Evolutionary conservation across 2,329 filamentous ascomycete genomes (phyloP).

Genomic region (Trichoderma sp.): DNA sequence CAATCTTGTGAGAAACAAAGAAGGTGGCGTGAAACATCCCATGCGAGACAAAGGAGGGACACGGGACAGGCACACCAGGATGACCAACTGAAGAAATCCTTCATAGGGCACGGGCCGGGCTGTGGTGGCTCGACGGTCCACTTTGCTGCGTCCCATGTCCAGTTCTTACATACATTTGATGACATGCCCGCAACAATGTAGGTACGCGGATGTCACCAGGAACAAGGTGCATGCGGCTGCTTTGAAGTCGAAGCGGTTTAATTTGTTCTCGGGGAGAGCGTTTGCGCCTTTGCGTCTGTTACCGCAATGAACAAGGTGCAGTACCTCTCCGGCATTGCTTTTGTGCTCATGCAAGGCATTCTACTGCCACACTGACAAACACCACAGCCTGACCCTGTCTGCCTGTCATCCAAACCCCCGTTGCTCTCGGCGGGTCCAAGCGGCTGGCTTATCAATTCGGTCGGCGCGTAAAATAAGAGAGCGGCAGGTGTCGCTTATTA

Average conservation of each 20-base stretch:
- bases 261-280: background rate
- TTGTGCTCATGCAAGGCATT: background rate
- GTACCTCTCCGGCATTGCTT: background rate
- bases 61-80: conserved; percentile 14
- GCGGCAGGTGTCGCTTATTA: background rate
- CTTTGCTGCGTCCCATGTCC: background rate
- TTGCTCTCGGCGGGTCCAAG: background rate
- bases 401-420: conserved; percentile 3
- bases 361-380: background rate
- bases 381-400: background rate
- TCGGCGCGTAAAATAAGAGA: background rate
- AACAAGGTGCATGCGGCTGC: background rate
- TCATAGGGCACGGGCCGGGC: conserved; percentile 15
- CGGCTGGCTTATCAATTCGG: conserved; percentile 12
- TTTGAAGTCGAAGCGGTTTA: background rate
- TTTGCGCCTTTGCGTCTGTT: background rate
- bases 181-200: background rate
- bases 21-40: conserved; percentile 18
- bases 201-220: background rate
- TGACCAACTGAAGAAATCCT: conserved; percentile 11
- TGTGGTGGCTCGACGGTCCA: conserved; percentile 13
- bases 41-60: conserved; percentile 20
- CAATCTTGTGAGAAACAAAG: background rate
- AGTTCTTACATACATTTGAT: background rate
- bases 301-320: too few species aligned